These are phyloP conservation scores for Monosporascus ibericus DNA, from an alignment of 2,329 filamentous ascomycete genomes.

Conservation along the genomic window DNA sequence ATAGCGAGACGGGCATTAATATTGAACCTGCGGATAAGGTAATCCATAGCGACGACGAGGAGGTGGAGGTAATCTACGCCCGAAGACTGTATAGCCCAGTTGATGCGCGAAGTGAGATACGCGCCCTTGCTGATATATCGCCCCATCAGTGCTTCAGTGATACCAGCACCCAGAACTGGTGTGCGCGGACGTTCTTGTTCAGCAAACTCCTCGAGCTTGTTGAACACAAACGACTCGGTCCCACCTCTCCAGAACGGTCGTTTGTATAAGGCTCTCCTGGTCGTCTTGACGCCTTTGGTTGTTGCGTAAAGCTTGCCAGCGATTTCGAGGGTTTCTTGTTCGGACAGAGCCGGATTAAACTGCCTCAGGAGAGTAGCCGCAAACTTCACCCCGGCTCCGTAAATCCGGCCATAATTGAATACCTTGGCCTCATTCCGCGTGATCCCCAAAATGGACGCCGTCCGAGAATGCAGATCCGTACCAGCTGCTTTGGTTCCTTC, in stretches of 20 bases:
- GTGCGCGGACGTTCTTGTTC: constrained; percentile 88
- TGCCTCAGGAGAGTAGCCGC: constrained; percentile 84
- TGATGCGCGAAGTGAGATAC: constrained; percentile 94
- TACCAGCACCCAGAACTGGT: constrained; percentile 87
- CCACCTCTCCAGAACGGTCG: constrained; percentile 89
- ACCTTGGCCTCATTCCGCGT: constrained; percentile 93
- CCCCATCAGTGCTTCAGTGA: constrained; percentile 89
- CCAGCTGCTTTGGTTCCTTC: constrained; percentile 93
- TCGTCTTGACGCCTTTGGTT: constrained; percentile 87
- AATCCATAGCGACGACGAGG: constrained; percentile 91
- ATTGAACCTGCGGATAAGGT: constrained; percentile 77
- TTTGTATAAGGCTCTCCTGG: constrained; percentile 63
- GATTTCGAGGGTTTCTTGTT: constrained; percentile 68
- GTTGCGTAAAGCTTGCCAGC: constrained; percentile 77
- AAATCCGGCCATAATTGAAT: constrained; percentile 98
- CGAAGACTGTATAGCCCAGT: constrained; percentile 97
- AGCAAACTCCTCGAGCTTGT: constrained; percentile 95
- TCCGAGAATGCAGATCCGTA: constrained; percentile 91
- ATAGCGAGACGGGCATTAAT: constrained; percentile 81
- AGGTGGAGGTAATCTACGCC: constrained; percentile 97
- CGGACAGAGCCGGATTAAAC: constrained; percentile 82
- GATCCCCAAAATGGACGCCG: constrained; percentile 85
- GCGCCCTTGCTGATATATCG: constrained; percentile 82
- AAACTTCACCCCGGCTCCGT: constrained; percentile 94
- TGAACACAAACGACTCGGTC: constrained; percentile 97